phyloP scores from a whole-genome alignment of 2,329 filamentous ascomycete species.

The Didymella lethalis region DNA sequence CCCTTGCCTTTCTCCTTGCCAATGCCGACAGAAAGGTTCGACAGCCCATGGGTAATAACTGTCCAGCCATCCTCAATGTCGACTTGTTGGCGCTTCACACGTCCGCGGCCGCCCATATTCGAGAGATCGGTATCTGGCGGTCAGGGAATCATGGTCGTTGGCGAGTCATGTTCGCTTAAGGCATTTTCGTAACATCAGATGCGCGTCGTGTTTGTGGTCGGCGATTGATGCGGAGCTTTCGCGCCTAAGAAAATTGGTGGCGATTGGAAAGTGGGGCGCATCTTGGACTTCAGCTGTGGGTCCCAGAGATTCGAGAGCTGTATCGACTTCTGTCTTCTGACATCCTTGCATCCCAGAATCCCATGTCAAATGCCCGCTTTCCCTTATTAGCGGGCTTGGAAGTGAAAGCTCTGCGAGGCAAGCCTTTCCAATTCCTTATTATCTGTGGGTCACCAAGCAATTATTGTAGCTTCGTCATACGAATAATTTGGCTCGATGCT shows the following conservation, averaged over 20 bases:
- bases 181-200: neutral
- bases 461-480: neutral
- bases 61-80: conserved; percentile 48
- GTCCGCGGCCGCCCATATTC: conserved; percentile 25
- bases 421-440: conserved; percentile 7
- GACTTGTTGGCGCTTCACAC: conserved; percentile 44
- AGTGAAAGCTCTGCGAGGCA: conserved; percentile 4
- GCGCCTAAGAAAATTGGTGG: conserved; percentile 5
- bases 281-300: neutral
- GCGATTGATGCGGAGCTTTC: neutral
- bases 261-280: conserved; percentile 10
- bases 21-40: conserved; percentile 20
- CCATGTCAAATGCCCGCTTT: neutral
- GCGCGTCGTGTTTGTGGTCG: neutral
- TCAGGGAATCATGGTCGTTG: neutral
- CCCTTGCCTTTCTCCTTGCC: conserved; percentile 15
- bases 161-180: conserved; percentile 10
- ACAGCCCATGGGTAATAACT: conserved; percentile 43
- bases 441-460: neutral
- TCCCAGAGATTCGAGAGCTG: neutral
- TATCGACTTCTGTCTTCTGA: neutral
- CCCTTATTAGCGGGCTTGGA: neutral
- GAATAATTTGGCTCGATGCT: neutral
- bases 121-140: neutral
- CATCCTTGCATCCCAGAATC: neutral